Evolutionary conservation across 2,329 filamentous ascomycete species (phyloP).

Genomic region (Alternaria sp.): DNA sequence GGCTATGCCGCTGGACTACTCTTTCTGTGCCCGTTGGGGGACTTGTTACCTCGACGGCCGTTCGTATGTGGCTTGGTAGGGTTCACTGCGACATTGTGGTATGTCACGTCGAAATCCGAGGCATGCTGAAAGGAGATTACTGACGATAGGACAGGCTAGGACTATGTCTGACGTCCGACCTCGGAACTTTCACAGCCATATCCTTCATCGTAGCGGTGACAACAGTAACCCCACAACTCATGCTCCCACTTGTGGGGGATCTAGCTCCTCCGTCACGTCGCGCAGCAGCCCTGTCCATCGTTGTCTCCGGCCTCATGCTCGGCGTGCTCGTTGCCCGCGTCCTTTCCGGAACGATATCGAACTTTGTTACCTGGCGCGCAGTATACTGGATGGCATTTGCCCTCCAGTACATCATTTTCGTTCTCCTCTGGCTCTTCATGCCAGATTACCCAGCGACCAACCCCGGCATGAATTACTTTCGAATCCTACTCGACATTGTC

Average conservation of each 20-base stretch:
- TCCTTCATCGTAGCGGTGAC: conserved; percentile 78
- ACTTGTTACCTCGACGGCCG: conserved; percentile 69
- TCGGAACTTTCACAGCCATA: conserved; percentile 69
- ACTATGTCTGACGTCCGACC: conserved; percentile 70
- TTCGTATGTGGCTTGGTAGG: conserved; percentile 72
- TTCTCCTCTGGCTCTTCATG: conserved; percentile 73
- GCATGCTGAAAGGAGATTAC: background rate
- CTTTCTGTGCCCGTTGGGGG: conserved; percentile 77
- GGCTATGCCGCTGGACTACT: conserved; percentile 78
- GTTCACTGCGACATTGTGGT: conserved; percentile 72
- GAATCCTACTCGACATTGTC: conserved; percentile 69
- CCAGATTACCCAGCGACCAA: conserved; percentile 82
- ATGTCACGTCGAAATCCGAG: conserved; percentile 33
- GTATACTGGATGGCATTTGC: conserved; percentile 81
- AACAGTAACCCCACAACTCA: conserved; percentile 75
- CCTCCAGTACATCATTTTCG: conserved; percentile 71
- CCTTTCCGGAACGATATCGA: conserved; percentile 75
- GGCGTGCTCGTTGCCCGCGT: conserved; percentile 79
- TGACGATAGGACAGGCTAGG: conserved; percentile 55
- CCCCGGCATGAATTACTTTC: conserved; percentile 69
- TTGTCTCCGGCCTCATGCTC: conserved; percentile 76
- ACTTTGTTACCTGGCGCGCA: conserved; percentile 75
- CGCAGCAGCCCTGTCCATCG: conserved; percentile 73
- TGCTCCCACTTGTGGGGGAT: conserved; percentile 82
- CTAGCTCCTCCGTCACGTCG: conserved; percentile 73